A percentile compares a stretch with the other conserved stretches of the same genome.
These are phyloP conservation scores for Entamoeba histolytica DNA, from an alignment of 208 protist genomes.

Conservation along the genomic window DNA sequence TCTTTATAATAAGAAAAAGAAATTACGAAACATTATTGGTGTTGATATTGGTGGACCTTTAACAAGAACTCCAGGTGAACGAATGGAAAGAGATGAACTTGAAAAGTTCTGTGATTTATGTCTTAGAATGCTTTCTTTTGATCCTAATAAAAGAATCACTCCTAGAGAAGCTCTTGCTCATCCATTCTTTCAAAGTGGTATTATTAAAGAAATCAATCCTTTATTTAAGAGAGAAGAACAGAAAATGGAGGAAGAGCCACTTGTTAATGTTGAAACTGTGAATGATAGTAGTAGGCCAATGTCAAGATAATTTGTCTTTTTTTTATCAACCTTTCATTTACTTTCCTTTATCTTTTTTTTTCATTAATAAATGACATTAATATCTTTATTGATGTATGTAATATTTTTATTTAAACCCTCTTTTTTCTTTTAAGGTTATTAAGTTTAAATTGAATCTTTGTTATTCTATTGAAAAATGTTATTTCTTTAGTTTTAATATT, in stretches of 20 bases:
- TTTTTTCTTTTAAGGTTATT: too few species aligned
- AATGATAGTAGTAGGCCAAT: too few species aligned
- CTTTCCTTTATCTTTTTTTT: too few species aligned
- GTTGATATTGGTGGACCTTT: background rate
- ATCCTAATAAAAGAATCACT: constrained; percentile 32
- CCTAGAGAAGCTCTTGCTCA: constrained; percentile 43
- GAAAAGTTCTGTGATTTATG: constrained; percentile 35
- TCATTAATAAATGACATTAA: too few species aligned
- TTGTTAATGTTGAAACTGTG: too few species aligned
- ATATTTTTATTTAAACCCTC: too few species aligned
- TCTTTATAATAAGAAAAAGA: constrained; percentile 14
- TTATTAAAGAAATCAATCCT: background rate
- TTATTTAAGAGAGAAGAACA: background rate
- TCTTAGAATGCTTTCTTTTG: constrained; percentile 23
- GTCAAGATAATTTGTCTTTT: too few species aligned
- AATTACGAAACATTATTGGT: constrained; percentile 26
- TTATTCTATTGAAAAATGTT: too few species aligned
- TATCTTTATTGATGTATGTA: too few species aligned
- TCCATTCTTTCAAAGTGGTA: constrained; percentile 47
- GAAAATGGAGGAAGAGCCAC: background rate
- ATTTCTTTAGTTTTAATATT: too few species aligned
- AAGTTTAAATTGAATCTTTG: too few species aligned
- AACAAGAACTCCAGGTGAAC: background rate
- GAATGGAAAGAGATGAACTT: constrained; percentile 6
- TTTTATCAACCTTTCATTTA: too few species aligned